Percentiles rank a stretch among this genome's conserved stretches.
Evolutionary conservation across 306 rosid genomes (phyloP).

Genomic region (Prunus mume): DNA sequence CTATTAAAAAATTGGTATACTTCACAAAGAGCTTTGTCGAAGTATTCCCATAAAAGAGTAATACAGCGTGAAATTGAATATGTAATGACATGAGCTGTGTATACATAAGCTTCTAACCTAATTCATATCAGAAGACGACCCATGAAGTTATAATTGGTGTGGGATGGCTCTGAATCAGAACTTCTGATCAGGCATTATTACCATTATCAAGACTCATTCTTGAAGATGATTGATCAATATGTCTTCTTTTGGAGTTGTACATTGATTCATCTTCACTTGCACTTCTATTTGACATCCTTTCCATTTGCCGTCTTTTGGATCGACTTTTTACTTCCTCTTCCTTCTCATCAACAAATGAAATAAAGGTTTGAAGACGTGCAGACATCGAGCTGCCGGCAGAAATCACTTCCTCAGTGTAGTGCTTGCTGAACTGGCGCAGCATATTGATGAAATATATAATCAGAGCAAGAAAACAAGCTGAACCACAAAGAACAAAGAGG

Average conservation of each 20-base stretch:
- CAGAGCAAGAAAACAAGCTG: conserved; percentile 66
- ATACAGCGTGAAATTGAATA: not conserved
- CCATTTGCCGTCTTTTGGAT: conserved; percentile 59
- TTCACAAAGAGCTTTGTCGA: not conserved
- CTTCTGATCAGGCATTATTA: conserved; percentile 4
- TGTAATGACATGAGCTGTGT: not conserved
- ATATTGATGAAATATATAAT: conserved; percentile 39
- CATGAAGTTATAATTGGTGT: not conserved
- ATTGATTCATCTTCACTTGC: conserved; percentile 31
- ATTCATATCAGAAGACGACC: not conserved
- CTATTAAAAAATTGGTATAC: not conserved
- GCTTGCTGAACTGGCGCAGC: conserved; percentile 58
- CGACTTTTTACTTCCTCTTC: conserved; percentile 49
- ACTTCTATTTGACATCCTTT: conserved; percentile 45
- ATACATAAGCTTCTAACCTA: not conserved
- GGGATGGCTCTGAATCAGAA: not conserved
- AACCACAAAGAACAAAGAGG: conserved; percentile 65
- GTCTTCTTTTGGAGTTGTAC: conserved; percentile 26
- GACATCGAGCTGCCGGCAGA: conserved; percentile 30
- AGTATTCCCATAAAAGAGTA: not conserved
- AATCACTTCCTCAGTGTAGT: conserved; percentile 27
- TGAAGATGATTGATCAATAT: conserved; percentile 7
- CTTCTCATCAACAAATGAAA: conserved; percentile 70
- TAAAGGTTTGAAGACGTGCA: conserved; percentile 47
- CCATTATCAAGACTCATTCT: not conserved